Percentiles rank a stretch among this genome's conserved stretches.
phyloP scores from a whole-genome alignment of 352 stramenopile species.

The Pythium myriotylum region DNA sequence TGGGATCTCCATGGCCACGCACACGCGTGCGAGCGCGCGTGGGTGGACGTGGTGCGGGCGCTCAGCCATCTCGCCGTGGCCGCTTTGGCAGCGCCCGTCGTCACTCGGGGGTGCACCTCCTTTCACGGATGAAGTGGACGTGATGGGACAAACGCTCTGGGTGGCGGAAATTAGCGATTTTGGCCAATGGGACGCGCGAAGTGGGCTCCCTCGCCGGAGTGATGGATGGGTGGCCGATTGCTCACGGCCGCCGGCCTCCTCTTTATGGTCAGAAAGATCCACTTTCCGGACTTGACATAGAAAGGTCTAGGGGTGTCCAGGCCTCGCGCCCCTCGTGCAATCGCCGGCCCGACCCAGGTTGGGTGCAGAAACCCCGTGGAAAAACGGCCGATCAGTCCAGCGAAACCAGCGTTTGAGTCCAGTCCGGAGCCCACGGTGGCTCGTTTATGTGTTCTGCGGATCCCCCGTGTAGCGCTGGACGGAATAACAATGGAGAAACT shows the following conservation, averaged over 20 bases:
- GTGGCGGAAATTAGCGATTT: not conserved
- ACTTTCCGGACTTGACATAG: conserved; percentile 21
- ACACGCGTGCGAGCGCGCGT: not conserved
- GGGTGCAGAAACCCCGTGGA: conserved; percentile 3
- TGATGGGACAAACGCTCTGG: no score
- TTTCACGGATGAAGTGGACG: not conserved
- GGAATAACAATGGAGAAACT: conserved; percentile 24
- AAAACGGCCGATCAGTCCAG: conserved; percentile 18
- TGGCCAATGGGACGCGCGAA: not conserved
- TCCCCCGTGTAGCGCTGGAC: conserved; percentile 20
- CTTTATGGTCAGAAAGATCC: conserved; percentile 31
- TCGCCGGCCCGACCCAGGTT: not conserved
- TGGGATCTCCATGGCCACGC: no score
- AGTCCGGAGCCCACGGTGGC: conserved; percentile 10
- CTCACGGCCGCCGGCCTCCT: not conserved
- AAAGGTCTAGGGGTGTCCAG: conserved; percentile 13
- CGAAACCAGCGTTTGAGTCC: conserved; percentile 22
- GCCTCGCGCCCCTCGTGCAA: no score
- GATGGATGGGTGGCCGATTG: conserved; percentile 3
- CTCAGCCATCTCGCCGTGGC: not conserved
- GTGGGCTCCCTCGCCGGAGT: no score
- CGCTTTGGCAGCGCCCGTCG: not conserved
- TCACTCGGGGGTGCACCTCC: not conserved
- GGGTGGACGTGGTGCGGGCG: no score
- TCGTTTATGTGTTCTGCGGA: conserved; percentile 27